A percentile compares a stretch with the other conserved stretches of the same genome.
phyloP scores from a whole-genome alignment of 805 yeast genomes.

The Torulaspora gathmanii region DNA sequence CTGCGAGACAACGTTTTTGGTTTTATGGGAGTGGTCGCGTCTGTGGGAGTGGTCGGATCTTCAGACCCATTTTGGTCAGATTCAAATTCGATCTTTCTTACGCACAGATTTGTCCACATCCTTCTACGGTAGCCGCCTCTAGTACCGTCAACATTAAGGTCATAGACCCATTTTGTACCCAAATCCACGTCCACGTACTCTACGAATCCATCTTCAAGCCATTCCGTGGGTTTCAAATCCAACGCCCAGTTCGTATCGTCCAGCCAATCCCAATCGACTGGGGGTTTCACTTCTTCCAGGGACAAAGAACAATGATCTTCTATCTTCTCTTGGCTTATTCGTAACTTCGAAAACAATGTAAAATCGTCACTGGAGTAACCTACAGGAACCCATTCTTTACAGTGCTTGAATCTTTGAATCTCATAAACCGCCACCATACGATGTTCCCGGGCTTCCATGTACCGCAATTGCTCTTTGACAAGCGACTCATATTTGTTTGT shows the following conservation, averaged over 20 bases:
- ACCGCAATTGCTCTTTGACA: slow-evolving; percentile 39
- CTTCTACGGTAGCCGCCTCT: slow-evolving; percentile 50
- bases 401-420: slow-evolving; percentile 49
- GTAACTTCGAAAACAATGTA: slow-evolving; percentile 43
- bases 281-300: slow-evolving; percentile 47
- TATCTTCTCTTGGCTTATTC: slow-evolving; percentile 31
- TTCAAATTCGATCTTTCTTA: slow-evolving; percentile 23
- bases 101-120: slow-evolving; percentile 54
- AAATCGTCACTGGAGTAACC: slow-evolving; percentile 56
- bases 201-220: slow-evolving; percentile 56
- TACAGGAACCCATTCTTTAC: slow-evolving; percentile 57
- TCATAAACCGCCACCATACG: slow-evolving; percentile 63
- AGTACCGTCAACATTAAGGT: slow-evolving; percentile 37
- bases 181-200: slow-evolving; percentile 59
- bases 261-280: slow-evolving; percentile 54
- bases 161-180: slow-evolving; percentile 86
- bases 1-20: slow-evolving; percentile 11
- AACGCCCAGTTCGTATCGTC: slow-evolving; percentile 51
- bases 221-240: slow-evolving; percentile 56
- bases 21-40: slow-evolving; percentile 21
- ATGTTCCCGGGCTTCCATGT: slow-evolving; percentile 41
- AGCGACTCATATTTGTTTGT: slow-evolving; percentile 47
- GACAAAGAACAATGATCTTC: slow-evolving; percentile 17
- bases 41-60: slow-evolving; percentile 8
- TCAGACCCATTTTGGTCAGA: not conserved